Conservation (phyloP, 164 flowering plant genomes). For the Piper longum region DNA sequence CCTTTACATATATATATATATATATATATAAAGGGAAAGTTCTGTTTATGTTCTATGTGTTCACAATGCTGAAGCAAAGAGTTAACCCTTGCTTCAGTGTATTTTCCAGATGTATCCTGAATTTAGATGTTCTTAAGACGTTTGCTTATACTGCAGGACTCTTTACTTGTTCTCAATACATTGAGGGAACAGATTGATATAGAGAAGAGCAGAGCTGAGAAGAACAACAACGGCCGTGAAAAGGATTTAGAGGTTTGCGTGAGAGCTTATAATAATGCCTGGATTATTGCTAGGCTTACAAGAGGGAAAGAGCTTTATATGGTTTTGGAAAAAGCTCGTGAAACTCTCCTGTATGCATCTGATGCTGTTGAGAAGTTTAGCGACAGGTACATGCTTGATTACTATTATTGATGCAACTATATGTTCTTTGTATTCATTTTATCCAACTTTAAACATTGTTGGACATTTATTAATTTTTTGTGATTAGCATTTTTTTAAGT, state of each 20-base stretch:
- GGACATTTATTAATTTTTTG: too few species aligned
- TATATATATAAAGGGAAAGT: not conserved
- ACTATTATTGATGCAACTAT: too few species aligned
- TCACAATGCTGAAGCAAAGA: not conserved
- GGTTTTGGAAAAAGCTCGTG: constrained; percentile 86
- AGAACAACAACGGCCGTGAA: constrained; percentile 37
- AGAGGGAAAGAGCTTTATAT: constrained; percentile 88
- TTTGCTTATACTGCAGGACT: constrained; percentile 39
- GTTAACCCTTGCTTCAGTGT: not conserved
- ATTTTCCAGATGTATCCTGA: not conserved
- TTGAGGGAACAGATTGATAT: constrained; percentile 78
- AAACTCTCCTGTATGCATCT: constrained; percentile 86
- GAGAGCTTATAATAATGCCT: constrained; percentile 81
- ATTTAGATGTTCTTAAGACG: not conserved
- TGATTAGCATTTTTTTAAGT: too few species aligned
- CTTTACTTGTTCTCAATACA: constrained; percentile 59
- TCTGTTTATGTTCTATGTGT: not conserved
- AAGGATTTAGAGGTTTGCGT: constrained; percentile 78
- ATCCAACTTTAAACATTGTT: too few species aligned
- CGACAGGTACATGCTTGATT: constrained; percentile 40
- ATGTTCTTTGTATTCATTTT: not conserved
- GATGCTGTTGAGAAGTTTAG: constrained; percentile 88
- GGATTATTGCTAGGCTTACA: constrained; percentile 69
- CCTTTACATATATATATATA: too few species aligned
- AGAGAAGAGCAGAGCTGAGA: constrained; percentile 52